phyloP scores from a whole-genome alignment of 768 basidiomycete genomes.

The Daedaleopsis nitida region DNA sequence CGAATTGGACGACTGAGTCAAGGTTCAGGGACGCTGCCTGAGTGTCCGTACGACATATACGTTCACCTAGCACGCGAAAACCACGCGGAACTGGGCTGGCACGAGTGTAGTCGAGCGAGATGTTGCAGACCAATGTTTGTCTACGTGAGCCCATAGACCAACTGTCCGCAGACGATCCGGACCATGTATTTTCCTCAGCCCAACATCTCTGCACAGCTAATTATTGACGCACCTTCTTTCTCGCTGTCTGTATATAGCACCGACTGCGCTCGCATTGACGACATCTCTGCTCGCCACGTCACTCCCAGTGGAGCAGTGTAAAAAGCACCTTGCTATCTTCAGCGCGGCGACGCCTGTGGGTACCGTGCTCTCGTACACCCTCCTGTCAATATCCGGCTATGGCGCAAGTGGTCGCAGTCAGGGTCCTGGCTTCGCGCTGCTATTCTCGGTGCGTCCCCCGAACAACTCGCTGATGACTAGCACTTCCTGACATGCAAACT shows the following conservation, averaged over 20 bases:
- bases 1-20: no score
- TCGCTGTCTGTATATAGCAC: slow-evolving; percentile 53
- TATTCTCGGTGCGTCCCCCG: slow-evolving; percentile 66
- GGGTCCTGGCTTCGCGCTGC: slow-evolving; percentile 76
- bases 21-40: no score
- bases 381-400: slow-evolving; percentile 55
- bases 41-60: no score
- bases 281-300: slow-evolving; percentile 79
- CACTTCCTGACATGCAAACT: no score
- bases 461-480: not conserved
- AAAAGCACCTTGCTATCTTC: slow-evolving; percentile 76
- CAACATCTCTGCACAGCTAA: not conserved
- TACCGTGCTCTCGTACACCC: slow-evolving; percentile 72
- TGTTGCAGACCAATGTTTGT: no score
- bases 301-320: slow-evolving; percentile 69
- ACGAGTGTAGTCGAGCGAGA: no score
- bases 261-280: slow-evolving; percentile 87
- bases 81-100: no score
- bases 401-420: slow-evolving; percentile 42
- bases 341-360: slow-evolving; percentile 82
- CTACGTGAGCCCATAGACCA: no score
- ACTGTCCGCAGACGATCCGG: no score
- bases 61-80: no score
- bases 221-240: not conserved
- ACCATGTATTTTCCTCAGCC: no score